Percentiles rank a stretch among this genome's conserved stretches.
These are phyloP conservation scores for Hebeloma cylindrosporum DNA, from an alignment of 768 basidiomycete genomes.

Conservation along the genomic window DNA sequence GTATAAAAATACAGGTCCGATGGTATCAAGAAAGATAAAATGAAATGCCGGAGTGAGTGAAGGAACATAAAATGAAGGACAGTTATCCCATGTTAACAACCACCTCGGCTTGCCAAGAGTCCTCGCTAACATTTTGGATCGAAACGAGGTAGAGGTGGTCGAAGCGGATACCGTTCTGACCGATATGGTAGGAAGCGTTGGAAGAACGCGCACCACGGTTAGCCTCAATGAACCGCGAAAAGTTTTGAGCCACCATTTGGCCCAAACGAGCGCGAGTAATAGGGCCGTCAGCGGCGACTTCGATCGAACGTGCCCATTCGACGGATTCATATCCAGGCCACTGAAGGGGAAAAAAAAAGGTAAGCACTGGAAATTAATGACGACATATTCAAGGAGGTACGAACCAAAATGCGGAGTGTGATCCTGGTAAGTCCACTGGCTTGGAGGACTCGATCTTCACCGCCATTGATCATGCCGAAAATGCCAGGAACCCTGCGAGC, in stretches of 20 bases:
- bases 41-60: no score
- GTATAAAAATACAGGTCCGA: no score
- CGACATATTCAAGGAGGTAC: no score
- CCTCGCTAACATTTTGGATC: constrained; percentile 42
- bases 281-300: constrained; percentile 37
- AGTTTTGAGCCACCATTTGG: constrained; percentile 34
- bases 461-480: constrained; percentile 39
- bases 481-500: constrained; percentile 35
- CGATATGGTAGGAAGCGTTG: constrained; percentile 33
- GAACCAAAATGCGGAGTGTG: constrained; percentile 41
- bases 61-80: no score
- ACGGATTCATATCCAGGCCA: constrained; percentile 51
- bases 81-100: constrained; percentile 40
- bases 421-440: constrained; percentile 34
- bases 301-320: constrained; percentile 37
- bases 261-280: constrained; percentile 49
- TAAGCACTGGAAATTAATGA: no score
- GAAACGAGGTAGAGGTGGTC: constrained; percentile 45
- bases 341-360: constrained; percentile 22
- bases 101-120: constrained; percentile 53
- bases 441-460: constrained; percentile 39
- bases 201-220: constrained; percentile 24
- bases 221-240: constrained; percentile 42
- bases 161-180: constrained; percentile 35
- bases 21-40: no score